phyloP scores from a whole-genome alignment of 2,329 filamentous ascomycete species.

The Claviceps africana region DNA sequence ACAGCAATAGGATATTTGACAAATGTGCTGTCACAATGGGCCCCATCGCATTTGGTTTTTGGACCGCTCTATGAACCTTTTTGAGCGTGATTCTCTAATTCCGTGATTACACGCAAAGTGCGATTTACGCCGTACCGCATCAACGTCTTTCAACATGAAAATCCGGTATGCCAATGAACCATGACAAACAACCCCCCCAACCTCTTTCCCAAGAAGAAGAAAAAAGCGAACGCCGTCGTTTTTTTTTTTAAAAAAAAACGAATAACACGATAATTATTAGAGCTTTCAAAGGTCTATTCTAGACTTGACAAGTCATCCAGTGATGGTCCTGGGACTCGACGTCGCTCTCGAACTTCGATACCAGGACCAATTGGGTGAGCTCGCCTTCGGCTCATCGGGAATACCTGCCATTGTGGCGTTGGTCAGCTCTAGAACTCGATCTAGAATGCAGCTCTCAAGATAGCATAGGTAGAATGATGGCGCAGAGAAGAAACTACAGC shows the following conservation, averaged over 20 bases:
- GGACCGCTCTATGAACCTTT: background rate
- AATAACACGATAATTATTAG: background rate
- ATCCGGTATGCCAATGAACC: background rate
- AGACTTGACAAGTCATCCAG: conserved; percentile 54
- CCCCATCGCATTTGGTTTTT: background rate
- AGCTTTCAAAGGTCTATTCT: conserved; percentile 36
- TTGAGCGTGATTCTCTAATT: background rate
- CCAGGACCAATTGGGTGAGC: conserved; percentile 63
- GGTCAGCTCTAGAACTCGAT: conserved; percentile 6
- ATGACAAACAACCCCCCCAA: background rate
- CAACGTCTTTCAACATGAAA: background rate
- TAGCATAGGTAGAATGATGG: background rate
- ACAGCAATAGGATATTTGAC: background rate
- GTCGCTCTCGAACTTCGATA: conserved; percentile 62
- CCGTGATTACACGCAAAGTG: background rate
- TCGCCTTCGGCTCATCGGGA: conserved; percentile 45
- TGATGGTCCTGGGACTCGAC: conserved; percentile 40
- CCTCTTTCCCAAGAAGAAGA: background rate
- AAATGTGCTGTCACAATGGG: background rate
- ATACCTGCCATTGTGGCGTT: conserved; percentile 28
- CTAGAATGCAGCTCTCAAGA: background rate
- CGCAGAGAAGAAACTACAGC: background rate
- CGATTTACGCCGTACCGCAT: background rate
- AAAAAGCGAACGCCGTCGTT: background rate
- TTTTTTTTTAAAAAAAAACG: background rate